Evolutionary conservation across 768 basidiomycete species (phyloP).

Genomic region (Kwoniella botswanensis): DNA sequence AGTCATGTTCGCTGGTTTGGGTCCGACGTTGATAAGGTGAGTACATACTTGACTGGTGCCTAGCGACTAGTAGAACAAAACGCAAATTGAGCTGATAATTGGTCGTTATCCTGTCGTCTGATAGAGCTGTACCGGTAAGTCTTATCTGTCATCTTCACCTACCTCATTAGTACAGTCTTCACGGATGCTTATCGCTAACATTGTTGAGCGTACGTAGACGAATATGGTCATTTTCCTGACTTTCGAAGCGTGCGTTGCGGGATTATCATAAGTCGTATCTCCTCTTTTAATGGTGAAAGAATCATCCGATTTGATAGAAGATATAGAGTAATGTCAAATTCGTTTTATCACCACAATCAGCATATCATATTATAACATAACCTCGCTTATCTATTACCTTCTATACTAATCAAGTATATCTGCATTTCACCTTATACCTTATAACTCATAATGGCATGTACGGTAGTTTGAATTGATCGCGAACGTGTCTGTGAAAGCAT

Average conservation of each 20-base stretch:
- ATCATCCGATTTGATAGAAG: too few relatives aligned
- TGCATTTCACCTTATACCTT: not conserved
- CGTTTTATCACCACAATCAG: too few relatives aligned
- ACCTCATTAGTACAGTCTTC: not conserved
- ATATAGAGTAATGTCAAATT: too few relatives aligned
- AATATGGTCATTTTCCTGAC: conserved; percentile 57
- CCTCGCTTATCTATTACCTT: too few relatives aligned
- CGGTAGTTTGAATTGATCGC: too few relatives aligned
- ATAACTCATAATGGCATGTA: not conserved
- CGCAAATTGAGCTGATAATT: not conserved
- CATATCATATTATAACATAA: too few relatives aligned
- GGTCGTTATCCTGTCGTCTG: not conserved
- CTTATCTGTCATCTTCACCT: not conserved
- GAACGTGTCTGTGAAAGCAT: too few relatives aligned
- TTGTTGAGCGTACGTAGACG: conserved; percentile 19
- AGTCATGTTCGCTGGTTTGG: conserved; percentile 77
- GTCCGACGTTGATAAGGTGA: conserved; percentile 79
- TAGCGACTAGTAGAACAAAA: not conserved
- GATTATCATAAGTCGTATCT: conserved; percentile 23
- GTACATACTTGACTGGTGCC: conserved; percentile 35
- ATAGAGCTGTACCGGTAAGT: conserved; percentile 39
- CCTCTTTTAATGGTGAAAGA: too few relatives aligned
- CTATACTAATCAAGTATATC: not conserved
- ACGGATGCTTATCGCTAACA: not conserved
- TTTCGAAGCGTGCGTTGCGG: conserved; percentile 55